Evolutionary conservation across 108 stramenopile genomes (phyloP), one percentile per base, ranked within the genome.

Genomic region (Fragilariopsis cylindrus): DNA sequence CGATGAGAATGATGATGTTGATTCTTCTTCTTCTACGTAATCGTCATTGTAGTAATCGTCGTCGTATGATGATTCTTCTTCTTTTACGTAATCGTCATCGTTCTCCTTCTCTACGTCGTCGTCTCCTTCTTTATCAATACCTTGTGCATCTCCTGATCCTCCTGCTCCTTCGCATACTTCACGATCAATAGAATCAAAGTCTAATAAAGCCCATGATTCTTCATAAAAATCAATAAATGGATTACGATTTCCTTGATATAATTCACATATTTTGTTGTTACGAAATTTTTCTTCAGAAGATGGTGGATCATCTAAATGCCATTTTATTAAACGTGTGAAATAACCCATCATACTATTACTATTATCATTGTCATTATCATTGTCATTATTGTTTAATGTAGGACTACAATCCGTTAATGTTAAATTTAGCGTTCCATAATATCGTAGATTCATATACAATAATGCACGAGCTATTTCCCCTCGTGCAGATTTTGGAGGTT

Each of bases 201-300:
- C 5, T 19, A 30, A n/a, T 81, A 87, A 16, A 79, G 68, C 19
- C 65, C 65, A 65, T n/a, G 46, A 48, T 48, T 65, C 65, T 56
- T 96, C 83, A 48, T 91, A 91, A 74, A 86, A 86, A 71, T 96
- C 95, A 12, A 96, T 81, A 74, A 93, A 96, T 44, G 90, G 89
- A 78, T 96, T 96, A 47, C 95, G 89, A 72, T 96, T 96, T 39
- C 90, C 90, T 77, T 96, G 95, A 82, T 82, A 93, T 46, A 83
- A 60, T 13, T 48, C 50, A 60, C 91, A 96, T 9, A 90, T 72
- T 15, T 69, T 68, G 5, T 83, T 69, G 71, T 93, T 96, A n/a
- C 95, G 75, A 3, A 42, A 47, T 46, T 60, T 70, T 75, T 96
- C 95, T 7, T 47, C 69, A 18, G 87, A 85, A 71, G 80, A 77